These are phyloP conservation scores for Glycine tomentella DNA, from an alignment of 306 rosid species.

Conservation along the genomic window DNA sequence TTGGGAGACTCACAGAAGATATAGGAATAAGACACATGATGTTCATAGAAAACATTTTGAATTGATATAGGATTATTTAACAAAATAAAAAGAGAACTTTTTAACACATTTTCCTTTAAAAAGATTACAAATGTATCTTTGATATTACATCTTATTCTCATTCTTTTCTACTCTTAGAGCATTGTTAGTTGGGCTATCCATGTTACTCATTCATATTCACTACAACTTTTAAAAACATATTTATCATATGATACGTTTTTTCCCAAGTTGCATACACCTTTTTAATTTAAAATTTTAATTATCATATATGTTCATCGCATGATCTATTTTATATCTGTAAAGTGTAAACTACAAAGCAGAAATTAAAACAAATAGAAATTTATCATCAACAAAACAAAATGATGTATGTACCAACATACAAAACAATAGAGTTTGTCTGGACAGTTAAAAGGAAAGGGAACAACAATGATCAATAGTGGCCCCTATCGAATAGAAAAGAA, in stretches of 20 bases:
- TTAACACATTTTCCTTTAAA: background rate
- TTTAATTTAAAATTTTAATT: background rate
- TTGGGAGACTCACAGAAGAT: slow-evolving; percentile 19
- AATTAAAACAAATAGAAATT: background rate
- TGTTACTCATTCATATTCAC: background rate
- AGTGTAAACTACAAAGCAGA: slow-evolving; percentile 14
- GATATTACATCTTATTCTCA: background rate
- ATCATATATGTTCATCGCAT: background rate
- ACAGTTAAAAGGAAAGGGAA: slow-evolving; percentile 20
- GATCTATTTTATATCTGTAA: background rate
- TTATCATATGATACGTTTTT: background rate
- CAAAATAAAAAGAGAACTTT: background rate
- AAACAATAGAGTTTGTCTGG: background rate
- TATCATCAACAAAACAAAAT: background rate
- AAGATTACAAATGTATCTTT: slow-evolving; percentile 2
- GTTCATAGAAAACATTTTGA: slow-evolving; percentile 35
- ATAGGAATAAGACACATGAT: slow-evolving; percentile 10
- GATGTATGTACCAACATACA: background rate
- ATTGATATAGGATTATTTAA: slow-evolving; percentile 18
- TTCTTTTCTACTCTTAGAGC: slow-evolving; percentile 13
- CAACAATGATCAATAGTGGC: background rate
- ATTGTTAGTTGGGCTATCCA: background rate
- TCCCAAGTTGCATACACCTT: slow-evolving; percentile 6
- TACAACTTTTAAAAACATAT: slow-evolving; percentile 1
- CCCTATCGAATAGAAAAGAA: slow-evolving; percentile 9